Base-by-base conservation (phyloP, 148 eudicot genomes). In the Vaccinium myrtillus region DNA sequence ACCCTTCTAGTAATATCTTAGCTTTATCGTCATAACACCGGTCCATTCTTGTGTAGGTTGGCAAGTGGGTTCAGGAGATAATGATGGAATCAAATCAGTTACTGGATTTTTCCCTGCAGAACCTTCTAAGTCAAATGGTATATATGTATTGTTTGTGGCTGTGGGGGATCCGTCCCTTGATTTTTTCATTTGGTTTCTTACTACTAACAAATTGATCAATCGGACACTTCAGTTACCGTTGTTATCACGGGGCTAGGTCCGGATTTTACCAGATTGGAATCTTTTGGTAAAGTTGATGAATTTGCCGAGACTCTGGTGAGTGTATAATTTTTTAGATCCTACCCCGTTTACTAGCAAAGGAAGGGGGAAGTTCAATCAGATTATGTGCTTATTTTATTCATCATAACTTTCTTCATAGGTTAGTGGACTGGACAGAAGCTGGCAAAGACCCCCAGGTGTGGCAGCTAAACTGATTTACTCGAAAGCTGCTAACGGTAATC, bases 361-460 rank as follows among this genome's bases (percentile, higher is more conserved):
- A 5, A 7, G 2, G 43, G 15, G 13, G 71, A 75, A 76, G 58
- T 25, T 75, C 16, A 55, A 9, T 73, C 11, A 58, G 74, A 59
- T 75, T 43, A 15, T 36, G 71, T 32, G 46, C 19, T 13, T 32
- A 50, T 50, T 32, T 18, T 12, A 30, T 59, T 14, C 75, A 14
- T 48, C 39, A n/a, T 76, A 65, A 46, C 75, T 43, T n/a, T 13
- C 78, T 67, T 74, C 11, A 86, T 81, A 95, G 99, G 96, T 95
- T 10, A 89, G 92, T 85, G 99, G 99, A 84, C 84, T 97, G 87
- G 98, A 97, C 74, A 92, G 99, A 91, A 95, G 99, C 84, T 94
- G 98, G 98, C 98, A 95, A 88, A 92, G 94, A 79, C 98, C 98
- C 0, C 91, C 99, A 8, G 99, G 99, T 2, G 91, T 95, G 63